Conservation (phyloP, 2,329 filamentous ascomycete species). For the Fusarium staphyleae region DNA sequence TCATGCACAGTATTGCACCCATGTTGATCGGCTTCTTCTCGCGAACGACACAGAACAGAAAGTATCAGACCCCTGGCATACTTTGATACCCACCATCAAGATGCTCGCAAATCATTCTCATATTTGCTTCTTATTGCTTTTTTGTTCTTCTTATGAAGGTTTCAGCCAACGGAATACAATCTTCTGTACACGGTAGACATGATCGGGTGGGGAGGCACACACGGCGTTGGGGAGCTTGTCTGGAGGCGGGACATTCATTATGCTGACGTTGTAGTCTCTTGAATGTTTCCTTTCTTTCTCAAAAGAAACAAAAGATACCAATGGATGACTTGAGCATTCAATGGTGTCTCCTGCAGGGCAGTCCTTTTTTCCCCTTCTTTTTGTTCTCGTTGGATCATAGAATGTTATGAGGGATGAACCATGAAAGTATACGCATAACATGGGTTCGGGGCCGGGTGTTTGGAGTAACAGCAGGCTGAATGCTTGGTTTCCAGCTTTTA, state of each 20-base stretch:
- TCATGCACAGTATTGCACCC: not conserved
- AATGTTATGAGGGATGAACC: slow-evolving; percentile 20
- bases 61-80: not conserved
- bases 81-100: not conserved
- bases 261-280: not conserved
- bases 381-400: slow-evolving; percentile 6
- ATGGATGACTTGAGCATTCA: not conserved
- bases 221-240: slow-evolving; percentile 27
- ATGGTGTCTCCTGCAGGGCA: slow-evolving; percentile 2
- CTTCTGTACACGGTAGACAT: slow-evolving; percentile 32
- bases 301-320: slow-evolving; percentile 7
- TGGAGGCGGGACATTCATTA: slow-evolving; percentile 5
- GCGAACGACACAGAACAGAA: not conserved
- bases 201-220: slow-evolving; percentile 15
- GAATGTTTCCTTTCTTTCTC: not conserved
- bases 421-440: slow-evolving; percentile 35
- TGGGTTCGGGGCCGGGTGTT: slow-evolving; percentile 29
- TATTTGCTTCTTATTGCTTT: not conserved
- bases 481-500: slow-evolving; percentile 9
- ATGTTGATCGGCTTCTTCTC: not conserved
- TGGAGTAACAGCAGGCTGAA: not conserved
- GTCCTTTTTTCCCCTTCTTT: not conserved
- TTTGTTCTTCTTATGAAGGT: slow-evolving; percentile 7
- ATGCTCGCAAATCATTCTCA: not conserved
- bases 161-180: slow-evolving; percentile 19